Evolutionary conservation across 1,284 basidiomycete genomes (phyloP).

Genomic region (Abortiporus biennis): DNA sequence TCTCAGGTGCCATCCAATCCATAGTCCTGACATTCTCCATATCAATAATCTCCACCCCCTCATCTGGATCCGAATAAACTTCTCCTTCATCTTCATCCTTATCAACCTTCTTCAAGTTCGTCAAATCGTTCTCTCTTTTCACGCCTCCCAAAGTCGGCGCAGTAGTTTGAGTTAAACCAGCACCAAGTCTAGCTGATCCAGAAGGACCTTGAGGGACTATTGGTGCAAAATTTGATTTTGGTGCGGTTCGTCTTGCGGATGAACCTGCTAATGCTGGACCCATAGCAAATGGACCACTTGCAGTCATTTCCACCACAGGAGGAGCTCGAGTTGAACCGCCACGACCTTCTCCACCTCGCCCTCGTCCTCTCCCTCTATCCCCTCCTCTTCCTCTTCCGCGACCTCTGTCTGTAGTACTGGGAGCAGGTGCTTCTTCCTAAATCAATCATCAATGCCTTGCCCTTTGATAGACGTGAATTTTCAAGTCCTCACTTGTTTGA

Average conservation of each 20-base stretch:
- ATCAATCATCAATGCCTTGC: too few species aligned
- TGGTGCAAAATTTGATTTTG: slow-evolving; percentile 50
- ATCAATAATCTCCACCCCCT: slow-evolving; percentile 83
- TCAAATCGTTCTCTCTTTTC: slow-evolving; percentile 16
- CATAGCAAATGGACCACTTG: slow-evolving; percentile 81
- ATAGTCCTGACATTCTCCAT: slow-evolving; percentile 77
- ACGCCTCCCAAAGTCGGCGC: slow-evolving; percentile 37
- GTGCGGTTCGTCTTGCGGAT: slow-evolving; percentile 41
- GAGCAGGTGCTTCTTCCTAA: slow-evolving; percentile 20
- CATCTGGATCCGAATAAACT: slow-evolving; percentile 83
- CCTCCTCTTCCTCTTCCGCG: slow-evolving; percentile 37
- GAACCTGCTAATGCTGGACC: slow-evolving; percentile 64
- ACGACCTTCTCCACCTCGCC: slow-evolving; percentile 34
- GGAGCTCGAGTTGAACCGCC: slow-evolving; percentile 38
- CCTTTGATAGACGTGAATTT: too few species aligned
- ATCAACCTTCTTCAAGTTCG: slow-evolving; percentile 20
- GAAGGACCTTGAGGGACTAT: slow-evolving; percentile 31
- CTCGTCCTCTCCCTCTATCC: slow-evolving; percentile 21
- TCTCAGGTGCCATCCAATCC: slow-evolving; percentile 89
- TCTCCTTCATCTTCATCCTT: slow-evolving; percentile 49
- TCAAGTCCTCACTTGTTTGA: slow-evolving; percentile 38
- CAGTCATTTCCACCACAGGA: slow-evolving; percentile 62
- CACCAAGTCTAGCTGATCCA: slow-evolving; percentile 35
- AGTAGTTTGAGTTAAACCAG: slow-evolving; percentile 37
- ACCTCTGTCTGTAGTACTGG: too few species aligned